A percentile compares a stretch with the other conserved stretches of the same genome.
Evolutionary conservation across 352 stramenopile genomes (phyloP).

Genomic region (Peronospora farinosa): DNA sequence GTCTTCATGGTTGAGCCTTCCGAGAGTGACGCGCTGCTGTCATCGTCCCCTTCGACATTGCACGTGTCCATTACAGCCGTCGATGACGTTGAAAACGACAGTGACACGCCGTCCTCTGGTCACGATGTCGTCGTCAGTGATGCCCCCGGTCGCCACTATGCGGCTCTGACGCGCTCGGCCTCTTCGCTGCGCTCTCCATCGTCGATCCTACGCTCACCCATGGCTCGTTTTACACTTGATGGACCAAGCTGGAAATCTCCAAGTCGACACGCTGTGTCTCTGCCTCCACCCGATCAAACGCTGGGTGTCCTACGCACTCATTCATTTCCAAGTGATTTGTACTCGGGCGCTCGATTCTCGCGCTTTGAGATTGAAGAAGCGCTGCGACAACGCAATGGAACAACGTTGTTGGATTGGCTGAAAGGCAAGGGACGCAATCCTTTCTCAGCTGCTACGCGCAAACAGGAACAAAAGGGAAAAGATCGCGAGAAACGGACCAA

Average conservation of each 20-base stretch:
- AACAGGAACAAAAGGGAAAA: slow-evolving; percentile 34
- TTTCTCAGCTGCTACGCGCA: slow-evolving; percentile 24
- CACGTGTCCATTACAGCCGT: slow-evolving; percentile 10
- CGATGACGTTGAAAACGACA: slow-evolving; percentile 20
- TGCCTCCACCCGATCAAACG: background rate
- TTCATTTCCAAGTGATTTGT: slow-evolving; percentile 73
- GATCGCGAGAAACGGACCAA: slow-evolving; percentile 75
- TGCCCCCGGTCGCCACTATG: slow-evolving; percentile 3
- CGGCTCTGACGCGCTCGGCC: slow-evolving; percentile 22
- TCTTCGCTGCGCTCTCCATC: slow-evolving; percentile 29
- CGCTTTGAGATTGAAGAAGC: slow-evolving; percentile 77
- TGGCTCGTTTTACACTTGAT: slow-evolving; percentile 22
- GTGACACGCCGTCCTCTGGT: slow-evolving; percentile 16
- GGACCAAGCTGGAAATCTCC: slow-evolving; percentile 8
- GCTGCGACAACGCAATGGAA: slow-evolving; percentile 53
- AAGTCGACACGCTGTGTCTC: slow-evolving; percentile 7
- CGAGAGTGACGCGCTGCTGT: slow-evolving; percentile 41
- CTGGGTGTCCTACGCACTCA: slow-evolving; percentile 67
- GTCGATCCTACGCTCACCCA: slow-evolving; percentile 35
- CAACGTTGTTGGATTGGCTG: slow-evolving; percentile 66
- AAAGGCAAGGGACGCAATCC: slow-evolving; percentile 35
- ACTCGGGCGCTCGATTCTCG: slow-evolving; percentile 61
- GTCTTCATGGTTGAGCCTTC: slow-evolving; percentile 30
- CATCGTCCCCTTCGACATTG: slow-evolving; percentile 14
- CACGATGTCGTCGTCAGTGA: slow-evolving; percentile 19